Evolutionary conservation across 1,139 yeast genomes (phyloP).

Genomic region (Saccharomycopsis hybrid): DNA sequence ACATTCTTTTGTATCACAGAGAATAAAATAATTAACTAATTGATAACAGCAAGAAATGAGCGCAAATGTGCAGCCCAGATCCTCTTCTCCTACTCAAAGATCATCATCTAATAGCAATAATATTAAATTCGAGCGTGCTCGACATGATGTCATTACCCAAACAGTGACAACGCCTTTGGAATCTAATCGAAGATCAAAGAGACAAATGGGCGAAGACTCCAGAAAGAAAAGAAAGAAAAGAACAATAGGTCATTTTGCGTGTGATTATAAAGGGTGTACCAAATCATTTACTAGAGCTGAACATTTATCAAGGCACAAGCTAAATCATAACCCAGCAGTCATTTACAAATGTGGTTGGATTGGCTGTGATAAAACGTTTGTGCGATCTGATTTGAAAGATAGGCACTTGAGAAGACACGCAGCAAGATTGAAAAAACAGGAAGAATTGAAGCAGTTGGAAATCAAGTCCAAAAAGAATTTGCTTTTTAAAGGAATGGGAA

Average conservation of each 20-base stretch:
- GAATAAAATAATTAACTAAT: too few relatives aligned
- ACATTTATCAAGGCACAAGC: slow-evolving; percentile 33
- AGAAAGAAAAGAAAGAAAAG: slow-evolving; percentile 9
- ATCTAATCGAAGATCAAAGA: not conserved
- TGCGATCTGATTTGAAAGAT: slow-evolving; percentile 45
- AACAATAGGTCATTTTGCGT: slow-evolving; percentile 23
- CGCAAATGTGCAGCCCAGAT: too few relatives aligned
- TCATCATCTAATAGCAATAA: too few relatives aligned
- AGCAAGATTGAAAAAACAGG: slow-evolving; percentile 26
- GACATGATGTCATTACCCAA: not conserved
- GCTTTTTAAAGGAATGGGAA: slow-evolving; percentile 17
- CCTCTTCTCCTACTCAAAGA: too few relatives aligned
- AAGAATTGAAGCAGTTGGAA: slow-evolving; percentile 21
- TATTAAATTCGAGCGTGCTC: too few relatives aligned
- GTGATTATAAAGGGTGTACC: slow-evolving; percentile 37
- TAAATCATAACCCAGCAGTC: slow-evolving; percentile 35
- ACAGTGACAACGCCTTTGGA: not conserved
- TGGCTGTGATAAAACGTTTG: slow-evolving; percentile 52
- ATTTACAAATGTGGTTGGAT: slow-evolving; percentile 45
- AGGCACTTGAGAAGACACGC: slow-evolving; percentile 50
- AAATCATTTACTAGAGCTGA: slow-evolving; percentile 34
- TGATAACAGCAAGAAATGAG: too few relatives aligned
- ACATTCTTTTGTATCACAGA: too few relatives aligned
- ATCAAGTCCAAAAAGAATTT: slow-evolving; percentile 14
- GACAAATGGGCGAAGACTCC: not conserved